A percentile compares a stretch with the other conserved stretches of the same genome.
Evolutionary conservation across 1,284 basidiomycete species (phyloP).

Genomic region (Phaffia rhodozyma): DNA sequence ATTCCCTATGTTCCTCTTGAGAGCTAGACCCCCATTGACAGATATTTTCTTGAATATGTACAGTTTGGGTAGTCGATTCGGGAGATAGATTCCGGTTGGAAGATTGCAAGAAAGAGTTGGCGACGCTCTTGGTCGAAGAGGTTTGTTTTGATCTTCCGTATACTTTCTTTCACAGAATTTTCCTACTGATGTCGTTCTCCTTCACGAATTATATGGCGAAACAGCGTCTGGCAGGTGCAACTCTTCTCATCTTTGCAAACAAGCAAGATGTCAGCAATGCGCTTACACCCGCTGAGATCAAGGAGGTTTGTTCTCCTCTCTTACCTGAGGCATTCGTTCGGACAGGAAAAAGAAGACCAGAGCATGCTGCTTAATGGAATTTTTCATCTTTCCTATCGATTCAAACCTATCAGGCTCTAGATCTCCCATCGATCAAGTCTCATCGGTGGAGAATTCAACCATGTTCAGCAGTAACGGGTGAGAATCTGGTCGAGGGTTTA

Average conservation of each 20-base stretch:
- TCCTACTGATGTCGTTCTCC: background rate
- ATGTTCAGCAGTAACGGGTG: constrained; percentile 83
- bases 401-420: constrained; percentile 48
- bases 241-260: constrained; percentile 94
- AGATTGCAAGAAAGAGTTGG: constrained; percentile 80
- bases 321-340: constrained; percentile 14
- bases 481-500: constrained; percentile 70
- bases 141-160: constrained; percentile 39
- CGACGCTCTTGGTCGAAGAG: constrained; percentile 77
- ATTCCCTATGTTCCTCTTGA: too few relatives aligned
- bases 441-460: constrained; percentile 85
- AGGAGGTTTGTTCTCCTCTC: constrained; percentile 46
- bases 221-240: constrained; percentile 83
- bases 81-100: constrained; percentile 75
- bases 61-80: constrained; percentile 67
- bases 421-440: constrained; percentile 61
- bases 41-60: too few relatives aligned
- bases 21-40: too few relatives aligned
- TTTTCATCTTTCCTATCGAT: background rate
- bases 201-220: background rate
- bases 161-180: constrained; percentile 16
- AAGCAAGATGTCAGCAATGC: constrained; percentile 92
- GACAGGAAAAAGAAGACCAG: too few relatives aligned
- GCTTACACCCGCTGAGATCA: constrained; percentile 68
- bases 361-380: too few relatives aligned